phyloP scores from a whole-genome alignment of 371 early-diverging fungal genomes.

The Vairimorpha ceranae region DNA sequence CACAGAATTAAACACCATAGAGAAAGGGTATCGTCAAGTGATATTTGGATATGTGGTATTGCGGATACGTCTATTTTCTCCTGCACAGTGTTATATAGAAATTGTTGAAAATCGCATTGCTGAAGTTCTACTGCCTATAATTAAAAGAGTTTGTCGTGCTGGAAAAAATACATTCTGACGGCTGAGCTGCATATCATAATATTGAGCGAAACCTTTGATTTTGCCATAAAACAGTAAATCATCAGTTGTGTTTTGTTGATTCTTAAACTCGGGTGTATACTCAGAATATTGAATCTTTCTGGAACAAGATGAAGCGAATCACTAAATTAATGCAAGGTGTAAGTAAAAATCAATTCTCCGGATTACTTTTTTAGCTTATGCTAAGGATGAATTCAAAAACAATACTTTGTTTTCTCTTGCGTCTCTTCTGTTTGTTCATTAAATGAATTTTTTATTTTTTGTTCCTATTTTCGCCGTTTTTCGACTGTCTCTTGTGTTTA shows the following conservation, averaged over 20 bases:
- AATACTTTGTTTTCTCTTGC: too few species aligned
- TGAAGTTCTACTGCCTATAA: not conserved
- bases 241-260: not conserved
- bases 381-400: too few species aligned
- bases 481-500: too few species aligned
- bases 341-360: not conserved
- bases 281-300: not conserved
- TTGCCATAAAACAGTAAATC: not conserved
- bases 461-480: too few species aligned
- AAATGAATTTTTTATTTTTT: too few species aligned
- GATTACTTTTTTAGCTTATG: not conserved
- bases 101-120: not conserved
- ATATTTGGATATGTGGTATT: not conserved
- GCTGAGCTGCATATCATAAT: not conserved
- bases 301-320: not conserved
- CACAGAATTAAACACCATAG: not conserved
- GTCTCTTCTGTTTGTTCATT: too few species aligned
- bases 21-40: not conserved
- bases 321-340: not conserved
- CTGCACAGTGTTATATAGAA: not conserved
- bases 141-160: not conserved
- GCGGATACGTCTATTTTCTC: not conserved
- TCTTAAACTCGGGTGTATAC: not conserved
- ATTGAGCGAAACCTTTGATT: not conserved
- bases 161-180: not conserved